These are phyloP conservation scores for Boletus subluridellus DNA, from an alignment of 1,284 basidiomycete genomes.

Conservation along the genomic window DNA sequence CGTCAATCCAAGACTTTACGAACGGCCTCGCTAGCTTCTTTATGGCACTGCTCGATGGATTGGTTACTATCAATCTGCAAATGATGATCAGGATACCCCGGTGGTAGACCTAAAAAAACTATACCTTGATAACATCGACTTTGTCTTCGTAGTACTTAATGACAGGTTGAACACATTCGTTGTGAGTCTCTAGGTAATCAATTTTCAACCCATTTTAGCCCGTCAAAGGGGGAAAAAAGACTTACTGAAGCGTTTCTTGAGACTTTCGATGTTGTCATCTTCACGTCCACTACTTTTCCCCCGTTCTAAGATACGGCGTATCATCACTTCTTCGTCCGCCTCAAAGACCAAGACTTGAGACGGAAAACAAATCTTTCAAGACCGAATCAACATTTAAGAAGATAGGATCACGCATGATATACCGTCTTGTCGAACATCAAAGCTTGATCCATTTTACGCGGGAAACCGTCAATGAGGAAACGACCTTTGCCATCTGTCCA, in stretches of 20 bases:
- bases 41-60: slow-evolving; percentile 73
- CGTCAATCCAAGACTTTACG: slow-evolving; percentile 40
- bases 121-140: slow-evolving; percentile 68
- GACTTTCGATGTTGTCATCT: slow-evolving; percentile 93
- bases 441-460: slow-evolving; percentile 94
- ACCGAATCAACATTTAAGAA: slow-evolving; percentile 1
- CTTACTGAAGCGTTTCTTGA: slow-evolving; percentile 93
- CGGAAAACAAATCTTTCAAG: slow-evolving; percentile 66
- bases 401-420: slow-evolving; percentile 27
- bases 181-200: slow-evolving; percentile 70
- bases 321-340: slow-evolving; percentile 85
- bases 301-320: slow-evolving; percentile 81
- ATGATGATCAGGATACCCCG: not conserved
- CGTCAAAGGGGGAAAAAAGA: slow-evolving; percentile 13
- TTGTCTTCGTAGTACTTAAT: slow-evolving; percentile 78
- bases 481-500: slow-evolving; percentile 78
- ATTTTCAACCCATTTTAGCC: slow-evolving; percentile 1
- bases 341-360: slow-evolving; percentile 84
- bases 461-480: slow-evolving; percentile 98
- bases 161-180: slow-evolving; percentile 94
- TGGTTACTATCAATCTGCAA: slow-evolving; percentile 74
- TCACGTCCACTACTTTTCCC: slow-evolving; percentile 93
- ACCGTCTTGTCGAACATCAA: slow-evolving; percentile 88
- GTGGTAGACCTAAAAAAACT: not conserved
- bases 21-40: slow-evolving; percentile 55